Percentiles rank a stretch among this genome's conserved stretches.
phyloP scores from a whole-genome alignment of 257 asterid genomes.

The Fraxinus anomala region DNA sequence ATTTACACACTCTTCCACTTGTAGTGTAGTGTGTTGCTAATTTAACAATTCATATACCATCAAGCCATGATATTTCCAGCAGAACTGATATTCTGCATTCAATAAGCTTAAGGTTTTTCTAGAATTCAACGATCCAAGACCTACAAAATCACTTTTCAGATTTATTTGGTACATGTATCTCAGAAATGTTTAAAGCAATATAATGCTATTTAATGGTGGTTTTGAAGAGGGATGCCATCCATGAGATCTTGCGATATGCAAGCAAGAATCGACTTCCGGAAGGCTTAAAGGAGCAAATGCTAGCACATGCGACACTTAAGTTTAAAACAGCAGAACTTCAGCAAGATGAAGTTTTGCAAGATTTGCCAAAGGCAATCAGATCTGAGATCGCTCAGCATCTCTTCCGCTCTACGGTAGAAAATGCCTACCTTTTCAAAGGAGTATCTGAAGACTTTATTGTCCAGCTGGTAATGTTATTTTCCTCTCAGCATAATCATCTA shows the following conservation, averaged over 20 bases:
- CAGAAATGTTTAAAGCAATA: neutral
- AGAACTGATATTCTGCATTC: neutral
- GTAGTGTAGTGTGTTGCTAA: neutral
- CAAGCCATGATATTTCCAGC: too few species aligned
- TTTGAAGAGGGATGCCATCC: conserved; percentile 73
- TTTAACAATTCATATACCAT: neutral
- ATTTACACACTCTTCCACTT: neutral
- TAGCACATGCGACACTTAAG: conserved; percentile 78
- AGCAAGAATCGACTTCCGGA: conserved; percentile 86
- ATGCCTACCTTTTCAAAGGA: conserved; percentile 78
- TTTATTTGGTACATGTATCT: neutral
- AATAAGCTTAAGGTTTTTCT: neutral
- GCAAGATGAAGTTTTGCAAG: conserved; percentile 83
- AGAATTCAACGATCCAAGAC: neutral
- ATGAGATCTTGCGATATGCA: conserved; percentile 68
- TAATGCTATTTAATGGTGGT: neutral
- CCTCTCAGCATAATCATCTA: conserved; percentile 12
- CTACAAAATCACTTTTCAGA: neutral
- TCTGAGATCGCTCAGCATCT: conserved; percentile 88
- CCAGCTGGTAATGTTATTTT: conserved; percentile 66
- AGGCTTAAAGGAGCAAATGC: conserved; percentile 79
- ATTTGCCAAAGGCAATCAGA: conserved; percentile 88
- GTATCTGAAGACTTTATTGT: conserved; percentile 70
- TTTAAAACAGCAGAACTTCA: conserved; percentile 89
- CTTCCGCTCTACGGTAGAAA: conserved; percentile 62